These are phyloP conservation scores for Citrullus amarus DNA, from an alignment of 306 rosid genomes.

Conservation along the genomic window DNA sequence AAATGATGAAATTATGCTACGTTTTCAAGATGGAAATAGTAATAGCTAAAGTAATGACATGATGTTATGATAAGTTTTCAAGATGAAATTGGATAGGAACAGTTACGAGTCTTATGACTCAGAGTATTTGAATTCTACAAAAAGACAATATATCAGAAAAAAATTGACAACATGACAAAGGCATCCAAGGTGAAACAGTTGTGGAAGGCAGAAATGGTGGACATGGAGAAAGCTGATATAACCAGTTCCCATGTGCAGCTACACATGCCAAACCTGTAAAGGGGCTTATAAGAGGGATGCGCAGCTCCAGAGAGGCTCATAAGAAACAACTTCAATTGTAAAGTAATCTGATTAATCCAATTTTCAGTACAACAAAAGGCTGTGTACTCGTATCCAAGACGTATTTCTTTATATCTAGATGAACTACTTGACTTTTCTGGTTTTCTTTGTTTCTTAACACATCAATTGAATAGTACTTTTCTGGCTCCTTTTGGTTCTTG, in stretches of 20 bases:
- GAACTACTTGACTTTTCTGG: neutral
- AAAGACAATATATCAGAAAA: neutral
- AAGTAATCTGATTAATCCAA: neutral
- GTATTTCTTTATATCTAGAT: neutral
- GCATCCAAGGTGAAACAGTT: neutral
- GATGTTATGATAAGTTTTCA: neutral
- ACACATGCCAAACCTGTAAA: neutral
- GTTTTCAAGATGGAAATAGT: neutral
- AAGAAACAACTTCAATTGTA: neutral
- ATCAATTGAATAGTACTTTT: neutral
- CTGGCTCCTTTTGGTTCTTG: neutral
- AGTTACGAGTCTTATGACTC: neutral
- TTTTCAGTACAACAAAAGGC: neutral
- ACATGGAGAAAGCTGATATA: neutral
- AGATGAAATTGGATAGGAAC: neutral
- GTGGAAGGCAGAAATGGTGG: neutral
- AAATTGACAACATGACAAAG: neutral
- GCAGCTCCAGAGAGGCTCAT: neutral
- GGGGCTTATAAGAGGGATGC: neutral
- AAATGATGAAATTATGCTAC: neutral
- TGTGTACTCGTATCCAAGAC: neutral
- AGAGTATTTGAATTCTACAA: neutral
- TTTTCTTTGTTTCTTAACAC: neutral
- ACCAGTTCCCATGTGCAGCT: neutral
- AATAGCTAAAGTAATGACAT: neutral